Base-by-base conservation (phyloP, 305 asterid species). In the Petunia hybrid region DNA sequence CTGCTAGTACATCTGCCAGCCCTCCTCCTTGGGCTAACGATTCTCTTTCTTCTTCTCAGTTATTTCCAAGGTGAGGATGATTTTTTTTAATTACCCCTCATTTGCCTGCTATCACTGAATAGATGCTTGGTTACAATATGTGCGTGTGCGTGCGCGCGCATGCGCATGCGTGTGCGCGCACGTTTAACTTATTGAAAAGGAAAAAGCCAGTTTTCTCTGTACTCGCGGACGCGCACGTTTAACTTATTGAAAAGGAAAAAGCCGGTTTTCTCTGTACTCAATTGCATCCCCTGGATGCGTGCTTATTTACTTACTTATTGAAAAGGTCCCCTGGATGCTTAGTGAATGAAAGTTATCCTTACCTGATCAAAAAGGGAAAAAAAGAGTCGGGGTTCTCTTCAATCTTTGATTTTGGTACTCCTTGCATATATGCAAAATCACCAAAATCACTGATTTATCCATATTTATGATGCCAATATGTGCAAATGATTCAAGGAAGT, bases 11-110 rank as follows among this genome's bases (percentile, higher is more conserved):
- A 46, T 91, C 90, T 71, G 86, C 83, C 77, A 92, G 93, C 42
- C 93, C 91, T 83, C 94, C 91, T 60, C 97, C 95, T 4, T 85
- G 91, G 90, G 88, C 85, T 39, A 84, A 71, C 66, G 83, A 66
- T 48, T 65, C 91, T 77, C 31, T 80, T 55, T 85, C 89, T 66
- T 87, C 90, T 1, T 87, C 90, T 66, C 85, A 84, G 75, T 80
- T 85, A 57, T 84, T 85, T 78, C 86, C 87, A 60, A 85, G 87
- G 90, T 87, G 80, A 68, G 77, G 53, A 46, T 66, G 61, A 48
- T 65, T 8, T 55, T 61, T 46, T 31, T 14, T 61, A 43, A 36
- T 39, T 42, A 8, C 4, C 5, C 76, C 62, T 36, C 41, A 48
- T 43, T 31, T 5, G 78, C 61, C 42, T 35, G 31, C 61, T 46